Base-by-base conservation (phyloP, 2,329 filamentous ascomycete genomes). In the Didymella arachidicola region DNA sequence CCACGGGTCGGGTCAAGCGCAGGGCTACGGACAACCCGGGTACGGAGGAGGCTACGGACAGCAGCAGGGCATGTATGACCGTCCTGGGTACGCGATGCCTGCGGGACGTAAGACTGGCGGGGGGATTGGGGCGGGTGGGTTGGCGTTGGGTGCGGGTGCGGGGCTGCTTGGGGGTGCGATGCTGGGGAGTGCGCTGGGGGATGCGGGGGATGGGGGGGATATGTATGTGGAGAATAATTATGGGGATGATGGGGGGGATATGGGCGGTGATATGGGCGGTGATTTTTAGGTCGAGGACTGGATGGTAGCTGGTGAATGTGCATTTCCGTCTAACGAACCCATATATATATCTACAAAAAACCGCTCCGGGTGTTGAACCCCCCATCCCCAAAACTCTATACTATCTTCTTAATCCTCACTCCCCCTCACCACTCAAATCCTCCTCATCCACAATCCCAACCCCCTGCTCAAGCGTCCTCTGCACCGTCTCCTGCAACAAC, bases 151-250 rank as follows among this genome's bases (percentile, higher is more conserved):
- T 79, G 77, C 91, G 4, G 93, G 92, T 66, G 93, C 89, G 63
- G 93, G 93, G 76, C 72, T 97, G 72, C 69, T 97, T 1, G 93
- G 92, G 67, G 93, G 93, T 54, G 85, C 87, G 61, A 62, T 96
- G 69, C 77, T 96, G 30, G 88, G 83, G 2, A 82, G 89, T 70
- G 88, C 88, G 1, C 82, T 93, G 55, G 85, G 69, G 43, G 76
- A 77, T 65, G 75, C 70, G 44, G 74, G 69, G 4, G 70, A 74
- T 47, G 62, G 64, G 7, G 72, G 66, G 27, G 66, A 64, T 41
- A 66, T 63, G 14, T 69, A 55, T 10, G 74, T 73, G 39, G 56
- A 71, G 14, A 70, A 64, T 18, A 68, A 72, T 39, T 70, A 70
- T 48, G 71, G 71, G 2, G 72, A 69, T 2, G 74, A 69, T 45